Base-by-base conservation (phyloP, 169 alveolate genomes). In the Ophryocystis elektroscirrha region DNA sequence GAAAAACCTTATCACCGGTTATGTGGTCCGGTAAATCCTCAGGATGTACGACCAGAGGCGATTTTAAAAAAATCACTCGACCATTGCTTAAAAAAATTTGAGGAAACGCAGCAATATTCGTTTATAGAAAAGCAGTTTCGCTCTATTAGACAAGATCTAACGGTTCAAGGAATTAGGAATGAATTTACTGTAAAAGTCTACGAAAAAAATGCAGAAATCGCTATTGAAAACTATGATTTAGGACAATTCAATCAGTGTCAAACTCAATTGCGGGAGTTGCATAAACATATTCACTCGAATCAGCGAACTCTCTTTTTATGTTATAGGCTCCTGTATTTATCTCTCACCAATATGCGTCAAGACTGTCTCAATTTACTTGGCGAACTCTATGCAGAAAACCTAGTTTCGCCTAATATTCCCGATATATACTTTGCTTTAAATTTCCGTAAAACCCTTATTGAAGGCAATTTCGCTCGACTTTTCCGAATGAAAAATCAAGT, bases 231-330 rank as follows among this genome's bases (percentile, higher is more conserved):
- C 16, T 65, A 62, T 16, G 84, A 75, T 59, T 45, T 75, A 24
- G 81, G 69, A 16, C 73, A 75, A 20, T 75, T 67, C 37, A 72
- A 69, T 53, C 63, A 67, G 39, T 75, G 84, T 43, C 71, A 73
- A n/a, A 12, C 18, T n/a, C 39, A 32, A 32, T 12, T 32, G 39
- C n/a, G n/a, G n/a, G n/a, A n/a, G n/a, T n/a, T n/a, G n/a, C n/a
- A n/a, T n/a, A n/a, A n/a, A n/a, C n/a, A n/a, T n/a, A n/a, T n/a
- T n/a, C n/a, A n/a, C n/a, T n/a, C n/a, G n/a, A n/a, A n/a, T n/a
- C n/a, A n/a, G n/a, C n/a, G n/a, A n/a, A n/a, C n/a, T n/a, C n/a
- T n/a, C n/a, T n/a, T n/a, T n/a, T n/a, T n/a, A n/a, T n/a, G n/a
- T n/a, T n/a, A n/a, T n/a, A n/a, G n/a, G n/a, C n/a, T n/a, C n/a